Percentiles rank a stretch among this genome's conserved stretches.
Conservation (phyloP, 345 rosid species). For the Eucalyptus polyanthemos region DNA sequence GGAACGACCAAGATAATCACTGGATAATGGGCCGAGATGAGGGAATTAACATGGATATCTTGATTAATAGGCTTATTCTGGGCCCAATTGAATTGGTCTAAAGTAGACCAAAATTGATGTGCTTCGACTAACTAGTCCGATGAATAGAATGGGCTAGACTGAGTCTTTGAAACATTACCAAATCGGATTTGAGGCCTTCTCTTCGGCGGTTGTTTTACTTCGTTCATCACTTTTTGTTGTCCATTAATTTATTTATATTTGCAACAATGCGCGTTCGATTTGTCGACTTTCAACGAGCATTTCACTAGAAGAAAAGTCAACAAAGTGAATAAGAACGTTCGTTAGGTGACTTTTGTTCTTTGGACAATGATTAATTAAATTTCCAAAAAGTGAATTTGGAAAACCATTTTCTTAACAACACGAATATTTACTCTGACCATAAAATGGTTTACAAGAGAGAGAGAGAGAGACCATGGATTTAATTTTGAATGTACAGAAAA, state of each 20-base stretch:
- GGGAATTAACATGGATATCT: neutral
- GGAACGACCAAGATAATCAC: neutral
- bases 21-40: neutral
- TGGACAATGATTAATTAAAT: too few species aligned
- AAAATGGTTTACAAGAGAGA: neutral
- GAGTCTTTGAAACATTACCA: neutral
- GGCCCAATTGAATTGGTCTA: neutral
- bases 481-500: neutral
- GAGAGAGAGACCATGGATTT: neutral
- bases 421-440: neutral
- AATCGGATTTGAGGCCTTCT: neutral
- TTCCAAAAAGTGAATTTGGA: too few species aligned
- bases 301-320: neutral
- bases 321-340: neutral
- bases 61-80: neutral
- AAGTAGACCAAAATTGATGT: neutral
- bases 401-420: neutral
- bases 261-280: neutral
- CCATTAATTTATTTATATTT: neutral
- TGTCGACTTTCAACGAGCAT: neutral
- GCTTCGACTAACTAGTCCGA: neutral
- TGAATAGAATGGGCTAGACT: neutral
- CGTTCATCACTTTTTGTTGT: neutral
- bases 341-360: neutral
- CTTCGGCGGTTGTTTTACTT: neutral